Percentiles rank a stretch among this genome's conserved stretches.
These are phyloP conservation scores for Protea cynaroides DNA, from an alignment of 164 flowering plant genomes.

Conservation along the genomic window DNA sequence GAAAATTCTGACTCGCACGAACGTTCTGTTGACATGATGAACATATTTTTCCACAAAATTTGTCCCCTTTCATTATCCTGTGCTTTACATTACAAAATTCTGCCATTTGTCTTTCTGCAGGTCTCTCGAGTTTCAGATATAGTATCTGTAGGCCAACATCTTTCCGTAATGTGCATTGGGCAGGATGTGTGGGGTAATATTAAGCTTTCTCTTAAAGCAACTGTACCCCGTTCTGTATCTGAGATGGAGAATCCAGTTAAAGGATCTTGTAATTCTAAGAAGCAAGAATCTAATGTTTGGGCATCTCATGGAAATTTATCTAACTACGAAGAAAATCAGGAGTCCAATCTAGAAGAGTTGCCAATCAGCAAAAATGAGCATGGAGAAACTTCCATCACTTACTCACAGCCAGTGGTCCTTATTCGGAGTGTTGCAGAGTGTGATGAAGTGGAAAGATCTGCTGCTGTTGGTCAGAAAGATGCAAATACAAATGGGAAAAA, in stretches of 20 bases:
- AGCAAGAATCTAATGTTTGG: constrained; percentile 27
- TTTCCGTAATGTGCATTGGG: constrained; percentile 81
- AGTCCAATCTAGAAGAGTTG: constrained; percentile 14
- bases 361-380: constrained; percentile 18
- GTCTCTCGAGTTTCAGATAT: constrained; percentile 75
- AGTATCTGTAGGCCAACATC: constrained; percentile 73
- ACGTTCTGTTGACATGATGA: no score
- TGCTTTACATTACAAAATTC: background rate
- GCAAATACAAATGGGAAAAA: constrained; percentile 5
- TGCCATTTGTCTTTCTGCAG: constrained; percentile 31
- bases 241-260: constrained; percentile 12
- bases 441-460: constrained; percentile 55
- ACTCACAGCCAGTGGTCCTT: constrained; percentile 40
- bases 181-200: constrained; percentile 91
- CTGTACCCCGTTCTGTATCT: constrained; percentile 29
- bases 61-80: no score
- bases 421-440: constrained; percentile 92
- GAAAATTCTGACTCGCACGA: no score
- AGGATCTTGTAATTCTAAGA: constrained; percentile 17
- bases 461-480: constrained; percentile 14
- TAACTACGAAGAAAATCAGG: constrained; percentile 24
- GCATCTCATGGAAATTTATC: constrained; percentile 24
- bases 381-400: constrained; percentile 11
- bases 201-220: constrained; percentile 79
- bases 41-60: no score